Percentiles rank a stretch among this genome's conserved stretches.
These are phyloP conservation scores for Cryptosporidium ubiquitum DNA, from an alignment of 169 alveolate species.

Conservation along the genomic window DNA sequence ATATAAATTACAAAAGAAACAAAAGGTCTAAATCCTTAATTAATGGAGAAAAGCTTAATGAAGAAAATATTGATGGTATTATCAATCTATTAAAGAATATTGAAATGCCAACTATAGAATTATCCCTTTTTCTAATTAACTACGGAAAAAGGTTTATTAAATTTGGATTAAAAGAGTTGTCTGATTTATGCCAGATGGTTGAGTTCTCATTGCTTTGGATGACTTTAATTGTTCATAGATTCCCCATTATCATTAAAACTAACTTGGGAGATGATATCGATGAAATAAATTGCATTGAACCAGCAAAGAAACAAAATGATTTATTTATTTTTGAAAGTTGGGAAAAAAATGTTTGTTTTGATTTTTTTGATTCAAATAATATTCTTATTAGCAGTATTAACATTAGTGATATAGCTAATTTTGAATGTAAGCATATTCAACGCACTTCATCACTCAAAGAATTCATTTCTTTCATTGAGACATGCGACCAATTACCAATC, in stretches of 20 bases:
- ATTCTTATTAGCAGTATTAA: background rate
- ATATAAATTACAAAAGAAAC: constrained; percentile 16
- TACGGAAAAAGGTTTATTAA: constrained; percentile 24
- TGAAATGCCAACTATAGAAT: constrained; percentile 42
- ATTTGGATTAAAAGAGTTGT: constrained; percentile 16
- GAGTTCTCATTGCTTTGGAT: constrained; percentile 46
- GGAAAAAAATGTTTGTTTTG: constrained; percentile 20
- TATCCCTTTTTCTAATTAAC: constrained; percentile 14
- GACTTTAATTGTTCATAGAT: constrained; percentile 7
- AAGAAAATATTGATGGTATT: constrained; percentile 21
- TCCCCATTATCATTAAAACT: constrained; percentile 1
- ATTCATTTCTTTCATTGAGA: constrained; percentile 24
- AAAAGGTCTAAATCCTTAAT: constrained; percentile 15
- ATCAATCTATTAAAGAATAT: constrained; percentile 4
- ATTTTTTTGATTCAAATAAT: background rate
- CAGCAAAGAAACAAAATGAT: background rate
- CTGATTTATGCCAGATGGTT: constrained; percentile 12
- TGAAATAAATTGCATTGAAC: background rate
- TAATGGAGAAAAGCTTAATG: constrained; percentile 36
- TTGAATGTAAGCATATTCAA: background rate
- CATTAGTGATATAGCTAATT: background rate
- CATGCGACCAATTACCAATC: constrained; percentile 59
- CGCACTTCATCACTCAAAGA: constrained; percentile 4
- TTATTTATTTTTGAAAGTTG: background rate
- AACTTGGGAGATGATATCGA: background rate